These are phyloP conservation scores for Aureobasidium leucospermi DNA, from an alignment of 2,329 filamentous ascomycete genomes.

Conservation along the genomic window DNA sequence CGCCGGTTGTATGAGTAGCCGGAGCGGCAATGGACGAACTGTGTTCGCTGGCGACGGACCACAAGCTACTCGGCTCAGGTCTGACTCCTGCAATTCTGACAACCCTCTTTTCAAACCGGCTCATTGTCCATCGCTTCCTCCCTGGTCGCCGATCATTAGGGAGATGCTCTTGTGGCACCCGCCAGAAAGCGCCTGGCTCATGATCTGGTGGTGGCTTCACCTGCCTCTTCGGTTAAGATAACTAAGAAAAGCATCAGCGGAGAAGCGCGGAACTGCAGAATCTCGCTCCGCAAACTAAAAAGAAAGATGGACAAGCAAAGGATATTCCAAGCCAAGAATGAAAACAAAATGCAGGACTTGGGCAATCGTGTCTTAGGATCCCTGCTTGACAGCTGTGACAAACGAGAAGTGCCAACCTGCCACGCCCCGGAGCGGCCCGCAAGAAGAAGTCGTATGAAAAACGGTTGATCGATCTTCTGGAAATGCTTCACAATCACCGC, in stretches of 20 bases:
- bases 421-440: slow-evolving; percentile 16
- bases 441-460: slow-evolving; percentile 9
- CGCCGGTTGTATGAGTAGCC: slow-evolving; percentile 6
- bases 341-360: background rate
- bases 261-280: background rate
- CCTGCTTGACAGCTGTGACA: slow-evolving; percentile 10
- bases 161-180: slow-evolving; percentile 5
- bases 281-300: background rate
- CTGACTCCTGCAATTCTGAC: slow-evolving; percentile 12
- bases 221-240: slow-evolving; percentile 8
- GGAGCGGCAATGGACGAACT: background rate
- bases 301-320: background rate
- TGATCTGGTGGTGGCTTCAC: background rate
- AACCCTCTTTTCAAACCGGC: slow-evolving; percentile 1
- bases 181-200: slow-evolving; percentile 6
- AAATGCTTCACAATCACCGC: slow-evolving; percentile 11
- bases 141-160: slow-evolving; percentile 11
- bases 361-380: slow-evolving; percentile 3
- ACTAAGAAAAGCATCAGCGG: slow-evolving; percentile 3
- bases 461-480: slow-evolving; percentile 16
- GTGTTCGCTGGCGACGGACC: background rate
- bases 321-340: background rate
- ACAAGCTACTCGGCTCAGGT: background rate
- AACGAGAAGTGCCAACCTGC: slow-evolving; percentile 15
- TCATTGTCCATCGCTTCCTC: background rate